Conservation (phyloP, 2,329 filamentous ascomycete species). For the Ilyonectria mors-panacis region DNA sequence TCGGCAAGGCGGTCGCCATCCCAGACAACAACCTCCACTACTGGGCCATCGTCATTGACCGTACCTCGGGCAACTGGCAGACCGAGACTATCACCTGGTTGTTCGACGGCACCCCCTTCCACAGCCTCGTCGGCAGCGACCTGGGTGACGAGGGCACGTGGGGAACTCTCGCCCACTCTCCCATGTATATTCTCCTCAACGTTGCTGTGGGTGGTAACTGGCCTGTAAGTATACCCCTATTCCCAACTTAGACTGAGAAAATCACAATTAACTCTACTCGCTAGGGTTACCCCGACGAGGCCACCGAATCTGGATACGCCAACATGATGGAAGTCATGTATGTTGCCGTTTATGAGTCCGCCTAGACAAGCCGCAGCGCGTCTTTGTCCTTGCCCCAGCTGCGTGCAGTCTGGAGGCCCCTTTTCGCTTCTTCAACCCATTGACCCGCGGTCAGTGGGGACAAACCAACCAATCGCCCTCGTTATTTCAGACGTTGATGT, state of each 20-base stretch:
- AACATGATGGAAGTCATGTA: constrained; percentile 60
- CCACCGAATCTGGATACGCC: constrained; percentile 54
- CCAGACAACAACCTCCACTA: constrained; percentile 64
- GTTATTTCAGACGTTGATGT: background rate
- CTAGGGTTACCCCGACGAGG: constrained; percentile 53
- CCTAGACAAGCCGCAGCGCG: constrained; percentile 26
- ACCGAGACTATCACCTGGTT: constrained; percentile 65
- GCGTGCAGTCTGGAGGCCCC: background rate
- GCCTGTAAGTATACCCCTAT: constrained; percentile 50
- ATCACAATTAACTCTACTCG: constrained; percentile 15
- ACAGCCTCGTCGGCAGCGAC: constrained; percentile 59
- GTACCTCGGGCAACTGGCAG: constrained; percentile 59
- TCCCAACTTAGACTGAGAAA: no score
- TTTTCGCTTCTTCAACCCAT: constrained; percentile 15
- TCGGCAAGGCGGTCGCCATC: constrained; percentile 54
- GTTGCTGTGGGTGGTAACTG: constrained; percentile 64
- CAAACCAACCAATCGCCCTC: background rate
- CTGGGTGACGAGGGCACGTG: constrained; percentile 60
- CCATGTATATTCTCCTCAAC: constrained; percentile 63
- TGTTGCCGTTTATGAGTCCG: constrained; percentile 56
- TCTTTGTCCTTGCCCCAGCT: constrained; percentile 11
- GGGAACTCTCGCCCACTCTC: constrained; percentile 59
- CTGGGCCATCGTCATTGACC: constrained; percentile 65
- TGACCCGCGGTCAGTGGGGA: background rate
- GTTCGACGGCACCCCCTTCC: constrained; percentile 61